Conservation (phyloP, 768 basidiomycete genomes). For the Amanita rubescens region DNA sequence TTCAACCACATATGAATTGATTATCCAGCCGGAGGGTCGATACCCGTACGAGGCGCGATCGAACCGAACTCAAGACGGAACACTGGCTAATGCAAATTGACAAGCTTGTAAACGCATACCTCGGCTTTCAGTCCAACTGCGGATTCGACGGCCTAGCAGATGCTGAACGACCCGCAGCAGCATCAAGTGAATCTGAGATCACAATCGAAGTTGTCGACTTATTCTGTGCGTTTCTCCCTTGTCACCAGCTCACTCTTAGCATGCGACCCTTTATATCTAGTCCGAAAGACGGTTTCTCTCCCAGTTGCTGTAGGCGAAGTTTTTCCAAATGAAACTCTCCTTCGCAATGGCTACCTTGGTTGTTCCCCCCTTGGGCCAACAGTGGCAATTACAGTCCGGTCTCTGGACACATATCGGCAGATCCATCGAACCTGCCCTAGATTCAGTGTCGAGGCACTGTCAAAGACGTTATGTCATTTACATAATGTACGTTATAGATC, state of each 20-base stretch:
- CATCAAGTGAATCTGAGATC: background rate
- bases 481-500: slow-evolving; percentile 6
- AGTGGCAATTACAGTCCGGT: slow-evolving; percentile 4
- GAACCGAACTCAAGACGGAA: slow-evolving; percentile 5
- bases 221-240: too few species aligned
- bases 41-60: slow-evolving; percentile 3
- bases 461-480: slow-evolving; percentile 8
- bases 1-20: too few species aligned
- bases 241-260: too few species aligned
- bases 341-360: slow-evolving; percentile 8
- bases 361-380: slow-evolving; percentile 8
- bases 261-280: too few species aligned
- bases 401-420: slow-evolving; percentile 5
- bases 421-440: slow-evolving; percentile 8
- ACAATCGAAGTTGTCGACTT: background rate
- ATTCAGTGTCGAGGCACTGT: slow-evolving; percentile 10
- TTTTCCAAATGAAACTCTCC: slow-evolving; percentile 8
- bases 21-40: slow-evolving; percentile 5
- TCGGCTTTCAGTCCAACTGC: background rate
- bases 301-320: background rate
- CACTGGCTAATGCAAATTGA: slow-evolving; percentile 8
- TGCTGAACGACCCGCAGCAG: background rate
- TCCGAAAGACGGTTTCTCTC: background rate
- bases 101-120: slow-evolving; percentile 8
- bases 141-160: background rate